Conservation (phyloP, 805 yeast species). For the Wickerhamomyces alni region DNA sequence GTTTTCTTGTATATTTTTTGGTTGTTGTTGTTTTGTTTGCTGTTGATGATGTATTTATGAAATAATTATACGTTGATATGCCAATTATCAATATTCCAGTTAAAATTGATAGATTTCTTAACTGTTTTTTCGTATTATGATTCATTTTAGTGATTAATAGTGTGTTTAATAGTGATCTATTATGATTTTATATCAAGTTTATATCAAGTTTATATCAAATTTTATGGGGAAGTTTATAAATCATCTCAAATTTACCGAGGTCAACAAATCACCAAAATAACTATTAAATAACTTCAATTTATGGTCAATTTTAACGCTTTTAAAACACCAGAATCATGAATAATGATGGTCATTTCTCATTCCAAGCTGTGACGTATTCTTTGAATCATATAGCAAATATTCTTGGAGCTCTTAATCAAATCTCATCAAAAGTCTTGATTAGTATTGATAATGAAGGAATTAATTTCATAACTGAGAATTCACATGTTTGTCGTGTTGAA, state of each 20-base stretch:
- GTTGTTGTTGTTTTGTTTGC: not conserved
- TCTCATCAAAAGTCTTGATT: conserved; percentile 34
- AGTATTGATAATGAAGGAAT: conserved; percentile 45
- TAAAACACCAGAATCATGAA: too few species aligned
- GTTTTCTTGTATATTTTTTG: conserved; percentile 16
- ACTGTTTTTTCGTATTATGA: conserved; percentile 3
- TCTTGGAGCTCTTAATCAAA: conserved; percentile 34
- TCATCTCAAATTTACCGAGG: too few species aligned
- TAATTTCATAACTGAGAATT: conserved; percentile 42
- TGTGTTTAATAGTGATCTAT: too few species aligned
- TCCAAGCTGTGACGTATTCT: conserved; percentile 42
- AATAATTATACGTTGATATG: too few species aligned
- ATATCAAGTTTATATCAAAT: too few species aligned
- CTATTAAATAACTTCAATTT: too few species aligned
- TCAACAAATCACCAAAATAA: too few species aligned
- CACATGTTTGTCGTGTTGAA: conserved; percentile 32
- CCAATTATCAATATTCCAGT: too few species aligned
- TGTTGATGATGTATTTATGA: not conserved
- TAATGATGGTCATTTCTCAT: too few species aligned
- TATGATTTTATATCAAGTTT: too few species aligned
- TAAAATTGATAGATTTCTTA: not conserved
- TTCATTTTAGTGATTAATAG: not conserved
- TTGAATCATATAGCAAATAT: conserved; percentile 41
- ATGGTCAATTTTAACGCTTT: too few species aligned
- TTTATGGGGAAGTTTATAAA: too few species aligned